phyloP scores from a whole-genome alignment of 176 grass and related monocot genomes.

The Paspalum vaginatum region DNA sequence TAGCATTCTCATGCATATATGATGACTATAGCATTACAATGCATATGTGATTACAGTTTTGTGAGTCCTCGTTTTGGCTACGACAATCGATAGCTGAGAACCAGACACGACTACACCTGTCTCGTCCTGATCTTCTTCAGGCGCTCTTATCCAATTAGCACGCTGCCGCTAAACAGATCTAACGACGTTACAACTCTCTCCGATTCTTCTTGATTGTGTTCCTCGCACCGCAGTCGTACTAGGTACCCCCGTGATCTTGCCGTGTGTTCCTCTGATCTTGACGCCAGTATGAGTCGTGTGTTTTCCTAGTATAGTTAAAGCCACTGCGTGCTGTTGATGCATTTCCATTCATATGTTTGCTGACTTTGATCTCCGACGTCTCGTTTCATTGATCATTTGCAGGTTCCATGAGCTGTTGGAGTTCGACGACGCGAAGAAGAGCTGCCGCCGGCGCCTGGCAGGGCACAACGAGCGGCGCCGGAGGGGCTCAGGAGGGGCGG shows the following conservation, averaged over 20 bases:
- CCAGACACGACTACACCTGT: neutral
- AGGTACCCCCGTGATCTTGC: too few relatives aligned
- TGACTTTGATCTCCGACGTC: neutral
- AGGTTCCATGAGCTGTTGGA: constrained; percentile 94
- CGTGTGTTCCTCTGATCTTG: too few relatives aligned
- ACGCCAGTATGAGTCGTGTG: too few relatives aligned
- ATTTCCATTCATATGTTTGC: neutral
- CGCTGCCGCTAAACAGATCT: neutral
- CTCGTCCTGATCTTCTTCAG: constrained; percentile 5
- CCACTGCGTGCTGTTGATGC: neutral
- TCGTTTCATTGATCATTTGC: neutral
- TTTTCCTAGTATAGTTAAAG: too few relatives aligned
- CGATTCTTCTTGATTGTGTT: too few relatives aligned
- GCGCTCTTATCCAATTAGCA: neutral
- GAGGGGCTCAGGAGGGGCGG: constrained; percentile 68
- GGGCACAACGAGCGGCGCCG: constrained; percentile 94
- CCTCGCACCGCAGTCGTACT: too few relatives aligned
- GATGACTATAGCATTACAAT: neutral
- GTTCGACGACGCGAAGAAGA: constrained; percentile 81
- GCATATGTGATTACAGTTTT: neutral
- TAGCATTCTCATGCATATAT: too few relatives aligned
- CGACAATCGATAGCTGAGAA: neutral
- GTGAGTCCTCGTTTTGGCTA: neutral
- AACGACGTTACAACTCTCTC: too few relatives aligned
- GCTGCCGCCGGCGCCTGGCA: constrained; percentile 86